Conservation (phyloP, 2,329 filamentous ascomycete species). For the Celoporthe dispersa region DNA sequence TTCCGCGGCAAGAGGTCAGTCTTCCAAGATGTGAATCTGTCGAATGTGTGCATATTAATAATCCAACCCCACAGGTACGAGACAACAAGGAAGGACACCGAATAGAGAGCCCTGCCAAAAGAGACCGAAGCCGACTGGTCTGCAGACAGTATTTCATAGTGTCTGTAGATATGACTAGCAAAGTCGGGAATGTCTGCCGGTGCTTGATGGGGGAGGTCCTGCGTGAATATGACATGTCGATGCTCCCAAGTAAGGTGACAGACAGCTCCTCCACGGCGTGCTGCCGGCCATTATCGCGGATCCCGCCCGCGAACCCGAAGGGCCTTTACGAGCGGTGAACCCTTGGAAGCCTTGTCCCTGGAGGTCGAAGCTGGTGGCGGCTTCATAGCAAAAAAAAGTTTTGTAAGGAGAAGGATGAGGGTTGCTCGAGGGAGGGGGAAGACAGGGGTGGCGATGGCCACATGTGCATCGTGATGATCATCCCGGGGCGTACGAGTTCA, state of each 20-base stretch:
- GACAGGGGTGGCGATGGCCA: neutral
- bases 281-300: neutral
- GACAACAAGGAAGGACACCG: conserved; percentile 58
- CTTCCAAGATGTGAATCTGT: conserved; percentile 7
- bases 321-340: neutral
- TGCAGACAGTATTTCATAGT: neutral
- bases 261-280: neutral
- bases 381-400: too few species aligned
- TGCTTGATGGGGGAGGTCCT: neutral
- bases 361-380: too few species aligned
- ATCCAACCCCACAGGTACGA: conserved; percentile 58
- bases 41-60: conserved; percentile 34
- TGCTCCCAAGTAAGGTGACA: neutral
- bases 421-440: too few species aligned
- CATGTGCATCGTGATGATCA: neutral
- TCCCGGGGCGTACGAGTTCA: neutral
- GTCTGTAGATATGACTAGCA: neutral
- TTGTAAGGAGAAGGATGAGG: too few species aligned
- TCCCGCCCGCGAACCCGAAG: neutral
- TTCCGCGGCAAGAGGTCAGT: conserved; percentile 94
- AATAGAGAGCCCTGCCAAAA: conserved; percentile 22
- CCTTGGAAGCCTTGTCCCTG: neutral
- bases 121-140: neutral
- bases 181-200: neutral
- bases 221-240: neutral